phyloP scores from a whole-genome alignment of 1,139 yeast species.

The Wickerhamomyces sp. region DNA sequence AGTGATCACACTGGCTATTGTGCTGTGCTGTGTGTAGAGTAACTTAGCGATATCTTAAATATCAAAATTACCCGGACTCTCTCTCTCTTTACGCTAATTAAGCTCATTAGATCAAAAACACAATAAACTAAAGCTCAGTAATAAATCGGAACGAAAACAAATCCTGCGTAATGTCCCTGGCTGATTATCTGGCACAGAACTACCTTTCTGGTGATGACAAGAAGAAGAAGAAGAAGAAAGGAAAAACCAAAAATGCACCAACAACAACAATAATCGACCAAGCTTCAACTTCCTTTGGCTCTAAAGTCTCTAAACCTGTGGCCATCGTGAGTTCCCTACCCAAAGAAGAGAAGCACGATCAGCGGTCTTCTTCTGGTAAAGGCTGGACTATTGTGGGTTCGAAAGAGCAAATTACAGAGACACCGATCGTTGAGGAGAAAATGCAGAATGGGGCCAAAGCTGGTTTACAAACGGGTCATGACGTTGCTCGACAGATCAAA shows the following conservation, averaged over 20 bases:
- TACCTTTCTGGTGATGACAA: constrained; percentile 29
- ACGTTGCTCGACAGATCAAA: constrained; percentile 31
- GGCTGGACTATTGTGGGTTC: constrained; percentile 30
- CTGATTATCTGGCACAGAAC: constrained; percentile 48
- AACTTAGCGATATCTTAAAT: too few species aligned
- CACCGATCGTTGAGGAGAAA: constrained; percentile 6
- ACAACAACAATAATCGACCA: constrained; percentile 5
- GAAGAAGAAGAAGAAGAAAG: constrained; percentile 24
- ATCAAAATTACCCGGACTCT: too few species aligned
- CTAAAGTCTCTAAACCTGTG: constrained; percentile 6
- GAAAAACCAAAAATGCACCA: background rate
- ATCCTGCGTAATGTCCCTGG: constrained; percentile 49
- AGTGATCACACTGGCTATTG: too few species aligned
- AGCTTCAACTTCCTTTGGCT: constrained; percentile 17
- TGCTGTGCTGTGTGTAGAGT: too few species aligned
- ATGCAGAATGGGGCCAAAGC: constrained; percentile 38
- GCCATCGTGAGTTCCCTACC: too few species aligned
- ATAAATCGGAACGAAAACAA: too few species aligned
- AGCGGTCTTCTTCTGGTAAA: too few species aligned
- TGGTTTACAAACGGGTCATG: constrained; percentile 41
- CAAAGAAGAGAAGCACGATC: constrained; percentile 9
- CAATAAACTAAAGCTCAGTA: too few species aligned
- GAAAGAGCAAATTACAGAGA: constrained; percentile 8
- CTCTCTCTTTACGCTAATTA: too few species aligned
- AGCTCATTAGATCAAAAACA: too few species aligned